Evolutionary conservation across 176 grass and related monocot species (phyloP).

Genomic region (Melocanna baccifera): DNA sequence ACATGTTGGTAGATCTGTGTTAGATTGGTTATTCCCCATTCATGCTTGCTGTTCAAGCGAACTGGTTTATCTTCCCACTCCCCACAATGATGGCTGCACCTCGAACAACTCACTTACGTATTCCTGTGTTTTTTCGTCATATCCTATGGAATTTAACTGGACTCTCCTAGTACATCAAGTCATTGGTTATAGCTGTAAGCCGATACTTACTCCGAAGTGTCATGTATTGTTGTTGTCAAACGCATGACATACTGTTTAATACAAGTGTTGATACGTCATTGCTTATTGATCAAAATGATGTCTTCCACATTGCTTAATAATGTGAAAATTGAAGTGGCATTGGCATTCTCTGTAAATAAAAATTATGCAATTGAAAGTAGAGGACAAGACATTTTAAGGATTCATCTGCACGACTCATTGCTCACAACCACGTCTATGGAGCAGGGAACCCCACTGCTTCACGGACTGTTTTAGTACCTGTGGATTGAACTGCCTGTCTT

Average conservation of each 20-base stretch:
- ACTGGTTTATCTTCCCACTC: neutral
- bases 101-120: neutral
- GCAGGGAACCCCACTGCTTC: neutral
- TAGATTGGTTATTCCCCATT: neutral
- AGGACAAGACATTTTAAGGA: neutral
- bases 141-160: neutral
- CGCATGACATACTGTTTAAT: neutral
- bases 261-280: neutral
- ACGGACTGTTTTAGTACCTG: neutral
- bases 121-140: neutral
- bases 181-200: neutral
- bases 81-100: neutral
- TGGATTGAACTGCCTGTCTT: slow-evolving; percentile 1
- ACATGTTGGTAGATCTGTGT: neutral
- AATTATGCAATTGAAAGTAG: neutral
- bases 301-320: neutral
- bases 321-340: neutral
- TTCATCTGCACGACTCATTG: neutral
- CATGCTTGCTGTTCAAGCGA: neutral
- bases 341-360: neutral
- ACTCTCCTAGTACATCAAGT: neutral
- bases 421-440: neutral
- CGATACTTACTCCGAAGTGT: neutral
- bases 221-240: neutral
- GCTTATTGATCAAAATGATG: neutral